These are phyloP conservation scores for Dichotomocladium elegans DNA, from an alignment of 371 early-diverging fungal species.

Conservation along the genomic window DNA sequence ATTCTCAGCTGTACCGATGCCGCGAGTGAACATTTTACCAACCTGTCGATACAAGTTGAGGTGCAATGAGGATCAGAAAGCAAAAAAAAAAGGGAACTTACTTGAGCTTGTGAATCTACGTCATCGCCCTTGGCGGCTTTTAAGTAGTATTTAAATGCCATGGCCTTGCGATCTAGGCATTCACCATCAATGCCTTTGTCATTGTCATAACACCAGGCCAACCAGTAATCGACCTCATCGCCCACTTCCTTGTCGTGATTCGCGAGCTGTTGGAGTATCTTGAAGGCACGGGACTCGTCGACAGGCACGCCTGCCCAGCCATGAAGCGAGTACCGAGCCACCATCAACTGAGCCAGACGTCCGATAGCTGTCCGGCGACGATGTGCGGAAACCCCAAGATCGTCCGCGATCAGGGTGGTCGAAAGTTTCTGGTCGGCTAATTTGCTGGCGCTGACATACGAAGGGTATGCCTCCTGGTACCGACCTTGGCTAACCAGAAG, in stretches of 20 bases:
- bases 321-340: slow-evolving; percentile 37
- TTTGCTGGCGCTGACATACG: slow-evolving; percentile 43
- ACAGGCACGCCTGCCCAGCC: slow-evolving; percentile 25
- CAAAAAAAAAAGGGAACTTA: slow-evolving; percentile 9
- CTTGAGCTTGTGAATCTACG: slow-evolving; percentile 38
- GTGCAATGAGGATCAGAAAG: too few species aligned
- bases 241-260: slow-evolving; percentile 10
- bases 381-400: too few species aligned
- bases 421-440: too few species aligned
- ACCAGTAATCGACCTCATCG: slow-evolving; percentile 33
- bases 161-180: slow-evolving; percentile 14
- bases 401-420: too few species aligned
- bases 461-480: slow-evolving; percentile 26
- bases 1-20: slow-evolving; percentile 46
- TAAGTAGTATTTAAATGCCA: slow-evolving; percentile 30
- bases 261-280: slow-evolving; percentile 19
- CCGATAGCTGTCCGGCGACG: slow-evolving; percentile 6
- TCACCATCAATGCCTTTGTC: slow-evolving; percentile 38
- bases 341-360: slow-evolving; percentile 34
- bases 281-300: slow-evolving; percentile 22
- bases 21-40: slow-evolving; percentile 48
- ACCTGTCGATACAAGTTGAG: slow-evolving; percentile 32
- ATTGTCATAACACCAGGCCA: slow-evolving; percentile 39
- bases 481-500: slow-evolving; percentile 30
- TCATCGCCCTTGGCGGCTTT: slow-evolving; percentile 27